Conservation (phyloP, 176 grass and related monocot genomes). For the Musa acuminata region DNA sequence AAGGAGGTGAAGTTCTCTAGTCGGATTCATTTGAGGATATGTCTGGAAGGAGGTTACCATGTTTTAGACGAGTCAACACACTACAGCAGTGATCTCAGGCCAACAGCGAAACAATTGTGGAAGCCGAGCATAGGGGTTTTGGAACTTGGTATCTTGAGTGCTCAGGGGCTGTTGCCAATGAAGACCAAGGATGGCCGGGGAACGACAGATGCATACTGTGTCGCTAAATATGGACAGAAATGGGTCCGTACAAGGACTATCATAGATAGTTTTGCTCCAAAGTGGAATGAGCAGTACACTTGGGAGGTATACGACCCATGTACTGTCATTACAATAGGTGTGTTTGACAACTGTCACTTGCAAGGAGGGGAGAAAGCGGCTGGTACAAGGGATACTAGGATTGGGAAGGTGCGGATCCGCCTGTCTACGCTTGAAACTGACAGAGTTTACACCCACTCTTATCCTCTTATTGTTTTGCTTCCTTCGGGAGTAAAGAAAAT, state of each 20-base stretch:
- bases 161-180: conserved; percentile 49
- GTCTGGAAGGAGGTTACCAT: conserved; percentile 65
- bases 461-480: conserved; percentile 57
- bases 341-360: conserved; percentile 64
- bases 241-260: conserved; percentile 67
- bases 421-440: conserved; percentile 63
- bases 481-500: conserved; percentile 55
- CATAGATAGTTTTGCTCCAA: conserved; percentile 50
- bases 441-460: conserved; percentile 54
- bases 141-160: conserved; percentile 55
- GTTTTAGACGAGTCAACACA: conserved; percentile 68
- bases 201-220: conserved; percentile 61
- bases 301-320: conserved; percentile 67
- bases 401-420: conserved; percentile 62
- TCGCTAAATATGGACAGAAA: conserved; percentile 69
- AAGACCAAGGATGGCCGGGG: conserved; percentile 71
- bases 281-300: conserved; percentile 69
- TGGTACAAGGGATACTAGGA: conserved; percentile 51
- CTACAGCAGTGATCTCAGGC: conserved; percentile 68
- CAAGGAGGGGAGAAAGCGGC: conserved; percentile 49
- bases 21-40: conserved; percentile 53
- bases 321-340: conserved; percentile 58
- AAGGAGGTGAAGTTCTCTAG: conserved; percentile 59
- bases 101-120: conserved; percentile 57
- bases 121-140: conserved; percentile 55